phyloP scores from a whole-genome alignment of 495 filamentous ascomycete species.

The Entonaema liquescens region DNA sequence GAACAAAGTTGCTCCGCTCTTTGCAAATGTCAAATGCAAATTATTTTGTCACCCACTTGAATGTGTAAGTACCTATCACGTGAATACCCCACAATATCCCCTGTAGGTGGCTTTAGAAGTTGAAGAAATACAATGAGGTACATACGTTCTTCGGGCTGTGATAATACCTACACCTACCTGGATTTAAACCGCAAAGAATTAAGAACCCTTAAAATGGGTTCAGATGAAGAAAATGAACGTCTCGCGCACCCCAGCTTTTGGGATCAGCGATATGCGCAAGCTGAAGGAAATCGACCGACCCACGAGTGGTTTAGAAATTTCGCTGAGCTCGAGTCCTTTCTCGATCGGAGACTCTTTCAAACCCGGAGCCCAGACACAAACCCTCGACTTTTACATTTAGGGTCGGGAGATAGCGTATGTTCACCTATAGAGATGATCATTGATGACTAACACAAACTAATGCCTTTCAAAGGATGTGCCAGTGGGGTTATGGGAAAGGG shows the following conservation, averaged over 20 bases:
- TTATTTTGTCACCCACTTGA: no score
- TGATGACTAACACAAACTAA: constrained; percentile 1
- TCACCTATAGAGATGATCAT: not conserved
- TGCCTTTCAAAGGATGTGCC: constrained; percentile 57
- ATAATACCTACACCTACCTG: not conserved
- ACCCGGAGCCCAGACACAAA: constrained; percentile 34
- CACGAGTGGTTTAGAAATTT: constrained; percentile 66
- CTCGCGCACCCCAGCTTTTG: constrained; percentile 60
- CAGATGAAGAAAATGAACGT: constrained; percentile 26
- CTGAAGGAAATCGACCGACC: constrained; percentile 40
- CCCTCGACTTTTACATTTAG: constrained; percentile 61
- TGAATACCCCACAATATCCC: not conserved
- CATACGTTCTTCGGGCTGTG: not conserved
- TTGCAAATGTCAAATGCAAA: no score
- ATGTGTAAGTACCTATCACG: no score
- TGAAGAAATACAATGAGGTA: not conserved
- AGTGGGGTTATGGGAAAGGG: constrained; percentile 52
- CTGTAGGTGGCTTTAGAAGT: not conserved
- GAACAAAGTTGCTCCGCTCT: not conserved
- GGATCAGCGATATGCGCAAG: constrained; percentile 58
- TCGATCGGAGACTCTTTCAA: constrained; percentile 53
- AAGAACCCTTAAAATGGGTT: constrained; percentile 1
- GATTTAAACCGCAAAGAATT: not conserved
- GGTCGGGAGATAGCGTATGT: constrained; percentile 67
- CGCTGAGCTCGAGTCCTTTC: constrained; percentile 57